These are phyloP conservation scores for Circinella minor DNA, from an alignment of 371 early-diverging fungal genomes.

Conservation along the genomic window DNA sequence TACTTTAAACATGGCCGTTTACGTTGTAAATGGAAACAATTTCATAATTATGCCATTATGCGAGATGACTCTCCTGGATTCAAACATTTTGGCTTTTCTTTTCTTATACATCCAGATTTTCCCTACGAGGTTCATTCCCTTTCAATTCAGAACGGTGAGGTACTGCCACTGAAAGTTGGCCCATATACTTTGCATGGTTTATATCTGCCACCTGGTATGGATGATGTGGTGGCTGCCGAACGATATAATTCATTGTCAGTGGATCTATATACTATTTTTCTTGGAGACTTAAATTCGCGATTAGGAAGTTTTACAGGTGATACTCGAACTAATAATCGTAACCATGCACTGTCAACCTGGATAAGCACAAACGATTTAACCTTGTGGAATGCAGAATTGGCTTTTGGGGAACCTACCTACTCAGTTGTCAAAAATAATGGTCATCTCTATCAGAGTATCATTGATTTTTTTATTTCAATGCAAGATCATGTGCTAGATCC, in stretches of 20 bases:
- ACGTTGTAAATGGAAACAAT: constrained; percentile 7
- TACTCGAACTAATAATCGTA: background rate
- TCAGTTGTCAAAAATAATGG: background rate
- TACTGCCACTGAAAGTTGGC: constrained; percentile 8
- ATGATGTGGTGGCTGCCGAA: background rate
- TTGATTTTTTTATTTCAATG: constrained; percentile 15
- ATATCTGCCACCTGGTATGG: constrained; percentile 3
- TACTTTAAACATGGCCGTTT: constrained; percentile 2
- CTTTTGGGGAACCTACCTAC: constrained; percentile 9
- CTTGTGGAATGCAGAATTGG: constrained; percentile 20
- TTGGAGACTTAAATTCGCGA: constrained; percentile 15
- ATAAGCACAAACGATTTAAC: constrained; percentile 1
- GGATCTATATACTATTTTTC: background rate
- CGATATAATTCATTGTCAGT: too few relatives aligned
- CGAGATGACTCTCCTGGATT: background rate
- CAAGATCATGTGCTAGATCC: background rate
- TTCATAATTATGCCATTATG: constrained; percentile 7
- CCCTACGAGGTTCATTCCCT: constrained; percentile 9
- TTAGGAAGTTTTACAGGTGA: constrained; percentile 2
- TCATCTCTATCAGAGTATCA: constrained; percentile 8
- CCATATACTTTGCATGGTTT: constrained; percentile 11
- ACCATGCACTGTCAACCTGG: constrained; percentile 3
- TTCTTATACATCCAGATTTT: constrained; percentile 12
- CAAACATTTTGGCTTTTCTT: background rate
- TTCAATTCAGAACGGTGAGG: background rate